Evolutionary conservation across 768 basidiomycete species (phyloP).

Genomic region (Mycena filopes): DNA sequence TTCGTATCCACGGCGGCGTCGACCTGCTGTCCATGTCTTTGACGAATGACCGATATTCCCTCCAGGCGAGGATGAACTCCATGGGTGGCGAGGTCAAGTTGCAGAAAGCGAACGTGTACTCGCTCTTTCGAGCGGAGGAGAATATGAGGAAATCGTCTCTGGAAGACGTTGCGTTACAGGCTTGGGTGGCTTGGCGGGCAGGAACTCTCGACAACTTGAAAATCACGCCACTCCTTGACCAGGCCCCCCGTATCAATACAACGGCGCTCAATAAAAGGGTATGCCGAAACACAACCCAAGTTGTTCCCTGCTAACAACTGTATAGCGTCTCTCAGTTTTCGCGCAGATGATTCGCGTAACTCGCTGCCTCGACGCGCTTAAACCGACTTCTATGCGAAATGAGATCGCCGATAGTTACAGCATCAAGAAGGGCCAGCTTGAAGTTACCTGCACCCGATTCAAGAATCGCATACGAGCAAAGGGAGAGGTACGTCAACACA

Average conservation of each 20-base stretch:
- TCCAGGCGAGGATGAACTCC: constrained; percentile 44
- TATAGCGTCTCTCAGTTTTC: constrained; percentile 51
- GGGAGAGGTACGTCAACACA: neutral
- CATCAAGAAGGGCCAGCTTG: constrained; percentile 42
- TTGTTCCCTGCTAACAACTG: constrained; percentile 3
- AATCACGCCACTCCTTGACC: constrained; percentile 30
- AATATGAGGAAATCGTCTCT: constrained; percentile 20
- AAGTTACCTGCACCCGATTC: constrained; percentile 53
- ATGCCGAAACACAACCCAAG: constrained; percentile 11
- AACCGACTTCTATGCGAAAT: constrained; percentile 58
- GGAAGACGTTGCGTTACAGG: constrained; percentile 47
- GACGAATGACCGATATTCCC: constrained; percentile 41
- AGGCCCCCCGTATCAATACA: constrained; percentile 40
- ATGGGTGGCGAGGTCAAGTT: constrained; percentile 51
- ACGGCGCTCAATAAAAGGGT: constrained; percentile 41
- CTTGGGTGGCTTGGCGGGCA: constrained; percentile 57
- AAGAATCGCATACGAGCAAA: constrained; percentile 48
- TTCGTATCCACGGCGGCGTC: constrained; percentile 48
- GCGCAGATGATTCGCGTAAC: constrained; percentile 52
- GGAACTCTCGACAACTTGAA: constrained; percentile 38
- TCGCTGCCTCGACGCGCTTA: constrained; percentile 49
- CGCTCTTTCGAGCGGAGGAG: constrained; percentile 46
- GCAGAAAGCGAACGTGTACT: constrained; percentile 37
- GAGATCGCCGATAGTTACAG: constrained; percentile 50
- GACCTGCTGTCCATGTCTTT: constrained; percentile 52